Conservation (phyloP, 1,284 basidiomycete species). For the Ustilago trichophora region DNA sequence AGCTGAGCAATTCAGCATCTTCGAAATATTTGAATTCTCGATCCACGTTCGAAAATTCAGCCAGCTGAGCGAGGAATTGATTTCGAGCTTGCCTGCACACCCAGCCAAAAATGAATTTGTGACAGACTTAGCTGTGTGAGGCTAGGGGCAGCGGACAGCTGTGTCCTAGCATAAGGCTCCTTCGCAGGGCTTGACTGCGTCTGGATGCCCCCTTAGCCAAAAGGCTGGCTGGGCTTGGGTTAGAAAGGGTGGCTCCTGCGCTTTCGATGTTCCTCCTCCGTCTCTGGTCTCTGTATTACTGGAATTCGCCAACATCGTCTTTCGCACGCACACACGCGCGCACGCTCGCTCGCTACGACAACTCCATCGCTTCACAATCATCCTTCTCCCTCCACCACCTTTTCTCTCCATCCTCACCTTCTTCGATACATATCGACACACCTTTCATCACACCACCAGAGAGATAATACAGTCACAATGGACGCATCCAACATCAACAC, state of each 20-base stretch:
- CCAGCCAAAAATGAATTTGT: no score
- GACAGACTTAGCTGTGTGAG: background rate
- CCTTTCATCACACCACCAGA: background rate
- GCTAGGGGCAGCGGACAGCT: conserved; percentile 26
- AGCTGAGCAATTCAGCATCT: background rate
- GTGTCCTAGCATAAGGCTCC: no score
- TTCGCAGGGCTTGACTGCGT: background rate
- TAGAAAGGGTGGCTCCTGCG: conserved; percentile 36
- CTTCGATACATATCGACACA: background rate
- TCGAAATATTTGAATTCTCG: conserved; percentile 16
- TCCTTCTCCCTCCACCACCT: conserved; percentile 13
- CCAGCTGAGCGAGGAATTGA: background rate
- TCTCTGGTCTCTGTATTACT: background rate
- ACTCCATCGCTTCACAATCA: background rate
- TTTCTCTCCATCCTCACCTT: no score
- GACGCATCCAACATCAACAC: conserved; percentile 58
- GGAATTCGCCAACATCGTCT: conserved; percentile 11
- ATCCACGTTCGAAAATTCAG: conserved; percentile 10
- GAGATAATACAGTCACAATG: conserved; percentile 35
- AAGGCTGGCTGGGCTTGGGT: background rate
- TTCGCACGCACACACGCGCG: conserved; percentile 4
- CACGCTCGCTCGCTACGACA: conserved; percentile 14
- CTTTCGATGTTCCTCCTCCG: conserved; percentile 3
- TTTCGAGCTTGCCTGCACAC: background rate
- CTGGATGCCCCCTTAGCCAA: conserved; percentile 14